Percentiles rank a stretch among this genome's conserved stretches.
Evolutionary conservation across 2,329 filamentous ascomycete genomes (phyloP).

Genomic region (Lachnellula arida): DNA sequence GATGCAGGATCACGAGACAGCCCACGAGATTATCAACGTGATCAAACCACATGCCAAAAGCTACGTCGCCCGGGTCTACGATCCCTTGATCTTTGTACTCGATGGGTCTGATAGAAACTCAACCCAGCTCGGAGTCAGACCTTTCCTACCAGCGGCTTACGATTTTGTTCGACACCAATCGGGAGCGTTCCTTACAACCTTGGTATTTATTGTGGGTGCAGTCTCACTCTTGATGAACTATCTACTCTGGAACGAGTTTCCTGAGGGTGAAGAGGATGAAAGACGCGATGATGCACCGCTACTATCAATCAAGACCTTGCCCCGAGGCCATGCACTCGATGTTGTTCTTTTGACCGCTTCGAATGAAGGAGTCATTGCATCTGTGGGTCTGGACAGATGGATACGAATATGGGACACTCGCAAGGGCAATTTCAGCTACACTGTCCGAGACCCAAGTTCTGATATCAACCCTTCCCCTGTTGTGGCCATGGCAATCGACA

Average conservation of each 20-base stretch:
- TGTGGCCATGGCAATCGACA: conserved; percentile 59
- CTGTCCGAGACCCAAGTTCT: conserved; percentile 33
- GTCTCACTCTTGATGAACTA: conserved; percentile 71
- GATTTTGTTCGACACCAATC: conserved; percentile 63
- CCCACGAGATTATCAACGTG: conserved; percentile 69
- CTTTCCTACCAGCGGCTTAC: conserved; percentile 54
- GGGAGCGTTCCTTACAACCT: conserved; percentile 54
- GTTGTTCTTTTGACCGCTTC: conserved; percentile 61
- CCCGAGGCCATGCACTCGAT: conserved; percentile 63
- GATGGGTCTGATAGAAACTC: conserved; percentile 62
- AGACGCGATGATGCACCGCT: conserved; percentile 42
- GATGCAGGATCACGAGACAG: conserved; percentile 74
- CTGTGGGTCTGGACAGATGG: conserved; percentile 64
- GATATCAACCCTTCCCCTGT: conserved; percentile 52
- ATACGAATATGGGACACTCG: conserved; percentile 62
- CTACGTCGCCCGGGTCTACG: conserved; percentile 69
- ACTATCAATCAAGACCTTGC: conserved; percentile 56
- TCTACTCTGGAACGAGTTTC: conserved; percentile 58
- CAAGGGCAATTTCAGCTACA: conserved; percentile 35
- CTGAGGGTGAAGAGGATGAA: conserved; percentile 43
- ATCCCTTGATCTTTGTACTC: conserved; percentile 68
- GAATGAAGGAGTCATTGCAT: conserved; percentile 60
- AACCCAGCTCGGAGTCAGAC: conserved; percentile 38
- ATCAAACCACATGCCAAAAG: conserved; percentile 67
- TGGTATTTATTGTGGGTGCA: conserved; percentile 58